phyloP scores from a whole-genome alignment of 306 rosid genomes.

The Carpinus fangiana region DNA sequence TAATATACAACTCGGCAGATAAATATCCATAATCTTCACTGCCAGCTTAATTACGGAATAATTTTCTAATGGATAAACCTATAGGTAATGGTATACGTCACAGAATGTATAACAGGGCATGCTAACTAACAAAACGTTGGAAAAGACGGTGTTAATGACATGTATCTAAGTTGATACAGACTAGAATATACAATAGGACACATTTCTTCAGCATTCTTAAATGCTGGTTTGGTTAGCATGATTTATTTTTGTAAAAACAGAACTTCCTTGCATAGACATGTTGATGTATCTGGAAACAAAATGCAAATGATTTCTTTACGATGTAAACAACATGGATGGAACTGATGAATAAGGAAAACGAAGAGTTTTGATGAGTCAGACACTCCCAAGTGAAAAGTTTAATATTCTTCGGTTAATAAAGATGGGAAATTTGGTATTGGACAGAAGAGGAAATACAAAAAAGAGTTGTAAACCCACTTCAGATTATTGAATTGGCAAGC shows the following conservation, averaged over 20 bases:
- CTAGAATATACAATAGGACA: too few relatives aligned
- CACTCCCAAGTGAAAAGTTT: neutral
- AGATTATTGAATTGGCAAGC: neutral
- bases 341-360: too few relatives aligned
- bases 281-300: neutral
- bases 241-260: too few relatives aligned
- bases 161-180: neutral
- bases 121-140: neutral
- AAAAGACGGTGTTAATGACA: neutral
- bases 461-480: neutral
- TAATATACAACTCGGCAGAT: slow-evolving; percentile 6
- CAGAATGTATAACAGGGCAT: neutral
- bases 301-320: neutral
- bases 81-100: neutral
- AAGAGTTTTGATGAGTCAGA: too few relatives aligned
- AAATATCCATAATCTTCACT: slow-evolving; percentile 1
- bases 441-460: neutral
- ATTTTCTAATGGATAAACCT: neutral
- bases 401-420: neutral
- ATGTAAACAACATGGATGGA: neutral
- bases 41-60: neutral
- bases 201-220: neutral
- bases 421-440: neutral
- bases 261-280: neutral
- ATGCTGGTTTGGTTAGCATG: neutral